Evolutionary conservation across 106 monocot genomes (phyloP).

Genomic region (Apostasia shenzhenica): DNA sequence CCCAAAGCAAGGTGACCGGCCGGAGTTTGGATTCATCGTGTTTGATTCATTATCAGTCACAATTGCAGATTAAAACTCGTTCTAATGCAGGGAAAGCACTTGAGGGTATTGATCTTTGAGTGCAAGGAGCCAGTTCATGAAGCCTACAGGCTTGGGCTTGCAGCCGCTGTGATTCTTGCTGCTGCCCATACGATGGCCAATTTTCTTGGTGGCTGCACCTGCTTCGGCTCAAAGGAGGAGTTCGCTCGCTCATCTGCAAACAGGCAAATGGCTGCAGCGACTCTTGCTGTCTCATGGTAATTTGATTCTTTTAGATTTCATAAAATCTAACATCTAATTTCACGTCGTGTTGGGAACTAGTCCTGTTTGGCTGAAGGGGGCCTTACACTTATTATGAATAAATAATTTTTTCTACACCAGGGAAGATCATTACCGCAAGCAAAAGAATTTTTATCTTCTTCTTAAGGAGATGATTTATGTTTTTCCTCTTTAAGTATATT

Average conservation of each 20-base stretch:
- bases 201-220: slow-evolving; percentile 66
- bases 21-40: not conserved
- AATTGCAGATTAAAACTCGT: not conserved
- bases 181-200: slow-evolving; percentile 62
- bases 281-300: slow-evolving; percentile 75
- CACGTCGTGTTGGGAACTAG: no score
- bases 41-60: not conserved
- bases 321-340: no score
- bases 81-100: slow-evolving; percentile 43
- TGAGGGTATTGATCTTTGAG: slow-evolving; percentile 53
- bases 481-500: no score
- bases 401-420: no score
- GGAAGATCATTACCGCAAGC: no score
- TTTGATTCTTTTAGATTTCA: not conserved
- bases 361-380: no score
- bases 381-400: no score
- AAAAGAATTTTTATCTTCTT: no score
- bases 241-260: slow-evolving; percentile 29
- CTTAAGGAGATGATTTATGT: no score
- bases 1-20: slow-evolving; percentile 48
- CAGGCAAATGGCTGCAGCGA: slow-evolving; percentile 38
- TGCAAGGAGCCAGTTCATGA: slow-evolving; percentile 61
- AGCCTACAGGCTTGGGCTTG: slow-evolving; percentile 62
- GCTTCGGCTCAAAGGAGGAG: slow-evolving; percentile 43
- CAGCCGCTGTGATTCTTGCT: slow-evolving; percentile 52